Percentiles rank a stretch among this genome's conserved stretches.
phyloP scores from a whole-genome alignment of 352 stramenopile genomes.

The Phytopythium boreale region DNA sequence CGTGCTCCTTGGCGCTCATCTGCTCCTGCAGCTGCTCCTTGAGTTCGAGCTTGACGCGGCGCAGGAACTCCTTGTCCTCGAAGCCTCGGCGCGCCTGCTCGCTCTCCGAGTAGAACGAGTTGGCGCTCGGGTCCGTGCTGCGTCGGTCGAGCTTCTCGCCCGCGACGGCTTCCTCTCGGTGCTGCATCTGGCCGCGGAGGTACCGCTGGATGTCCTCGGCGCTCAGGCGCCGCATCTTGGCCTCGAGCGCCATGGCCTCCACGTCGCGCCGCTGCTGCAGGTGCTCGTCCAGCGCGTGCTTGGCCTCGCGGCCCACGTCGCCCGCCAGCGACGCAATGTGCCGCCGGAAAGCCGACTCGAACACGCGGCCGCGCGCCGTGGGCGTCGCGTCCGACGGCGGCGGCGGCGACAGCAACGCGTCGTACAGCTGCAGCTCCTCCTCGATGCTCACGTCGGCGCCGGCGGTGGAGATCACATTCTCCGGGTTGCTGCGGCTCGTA shows the following conservation, averaged over 20 bases:
- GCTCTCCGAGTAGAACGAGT: constrained; percentile 57
- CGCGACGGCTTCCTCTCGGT: constrained; percentile 20
- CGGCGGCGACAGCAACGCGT: constrained; percentile 35
- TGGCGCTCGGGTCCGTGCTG: constrained; percentile 35
- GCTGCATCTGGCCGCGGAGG: constrained; percentile 50
- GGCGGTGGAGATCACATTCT: constrained; percentile 36
- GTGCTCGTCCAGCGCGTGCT: constrained; percentile 51
- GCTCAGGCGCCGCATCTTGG: constrained; percentile 37
- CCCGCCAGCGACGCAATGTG: constrained; percentile 47
- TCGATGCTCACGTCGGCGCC: constrained; percentile 36
- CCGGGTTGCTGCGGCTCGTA: constrained; percentile 45
- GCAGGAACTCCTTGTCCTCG: constrained; percentile 41
- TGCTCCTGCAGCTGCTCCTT: constrained; percentile 57
- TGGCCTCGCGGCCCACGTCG: constrained; percentile 55
- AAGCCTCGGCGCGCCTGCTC: constrained; percentile 49
- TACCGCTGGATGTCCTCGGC: constrained; percentile 61
- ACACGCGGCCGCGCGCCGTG: constrained; percentile 17
- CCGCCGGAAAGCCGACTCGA: constrained; percentile 59
- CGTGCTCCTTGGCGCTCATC: constrained; percentile 51
- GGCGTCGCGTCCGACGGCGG: constrained; percentile 17
- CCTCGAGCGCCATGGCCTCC: constrained; percentile 46
- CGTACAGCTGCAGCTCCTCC: constrained; percentile 52
- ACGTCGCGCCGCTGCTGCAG: constrained; percentile 57
- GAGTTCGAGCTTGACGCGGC: constrained; percentile 43
- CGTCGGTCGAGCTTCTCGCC: constrained; percentile 32